A percentile compares a stretch with the other conserved stretches of the same genome.
phyloP scores from a whole-genome alignment of 352 stramenopile genomes.

The Saprolegnia diclina region DNA sequence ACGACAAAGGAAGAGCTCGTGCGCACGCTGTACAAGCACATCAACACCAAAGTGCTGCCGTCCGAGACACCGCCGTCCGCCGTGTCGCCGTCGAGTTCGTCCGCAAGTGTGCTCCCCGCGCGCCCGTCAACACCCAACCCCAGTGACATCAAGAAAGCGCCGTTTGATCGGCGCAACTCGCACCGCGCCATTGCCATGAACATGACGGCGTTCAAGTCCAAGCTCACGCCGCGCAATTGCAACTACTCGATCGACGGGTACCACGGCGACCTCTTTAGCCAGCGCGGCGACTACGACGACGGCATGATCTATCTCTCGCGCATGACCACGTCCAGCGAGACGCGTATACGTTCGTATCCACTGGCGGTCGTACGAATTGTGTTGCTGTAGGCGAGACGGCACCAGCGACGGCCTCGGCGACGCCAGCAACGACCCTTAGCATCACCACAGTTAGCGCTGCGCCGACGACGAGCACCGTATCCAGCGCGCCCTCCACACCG shows the following conservation, averaged over 20 bases:
- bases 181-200: not conserved
- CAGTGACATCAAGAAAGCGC: not conserved
- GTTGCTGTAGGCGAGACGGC: not conserved
- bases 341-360: no score
- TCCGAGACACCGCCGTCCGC: not conserved
- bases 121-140: not conserved
- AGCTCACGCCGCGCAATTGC: not conserved
- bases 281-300: slow-evolving; percentile 76
- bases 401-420: slow-evolving; percentile 23
- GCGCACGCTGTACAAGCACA: slow-evolving; percentile 74
- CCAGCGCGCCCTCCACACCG: no score
- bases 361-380: no score
- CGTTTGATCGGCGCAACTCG: not conserved
- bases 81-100: not conserved
- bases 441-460: slow-evolving; percentile 27
- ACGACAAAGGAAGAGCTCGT: slow-evolving; percentile 84
- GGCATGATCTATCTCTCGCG: slow-evolving; percentile 85
- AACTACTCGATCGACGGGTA: slow-evolving; percentile 39
- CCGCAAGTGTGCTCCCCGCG: not conserved
- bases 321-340: slow-evolving; percentile 47
- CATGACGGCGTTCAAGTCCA: not conserved
- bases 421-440: slow-evolving; percentile 32
- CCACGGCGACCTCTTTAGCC: slow-evolving; percentile 70
- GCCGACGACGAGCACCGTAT: not conserved
- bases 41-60: slow-evolving; percentile 56